phyloP scores from a whole-genome alignment of 345 rosid genomes.

The Laguncularia racemosa region DNA sequence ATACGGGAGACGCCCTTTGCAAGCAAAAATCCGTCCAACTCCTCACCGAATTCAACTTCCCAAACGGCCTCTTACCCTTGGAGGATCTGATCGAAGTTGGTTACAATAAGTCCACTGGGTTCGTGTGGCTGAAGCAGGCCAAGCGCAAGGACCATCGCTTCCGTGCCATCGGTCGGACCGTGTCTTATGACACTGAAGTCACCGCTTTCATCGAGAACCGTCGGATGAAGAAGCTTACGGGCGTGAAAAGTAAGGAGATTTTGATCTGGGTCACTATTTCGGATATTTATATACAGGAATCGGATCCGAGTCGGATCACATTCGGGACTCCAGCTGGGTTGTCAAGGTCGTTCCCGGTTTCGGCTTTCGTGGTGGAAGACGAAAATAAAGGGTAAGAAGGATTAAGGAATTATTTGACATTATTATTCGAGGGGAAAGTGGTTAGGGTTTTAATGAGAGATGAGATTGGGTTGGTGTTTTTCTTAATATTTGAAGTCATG shows the following conservation, averaged over 20 bases:
- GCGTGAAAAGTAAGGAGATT: conserved; percentile 22
- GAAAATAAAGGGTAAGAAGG: conserved; percentile 2
- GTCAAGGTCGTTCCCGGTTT: conserved; percentile 15
- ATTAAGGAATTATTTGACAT: too few species aligned
- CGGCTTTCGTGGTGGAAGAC: conserved; percentile 26
- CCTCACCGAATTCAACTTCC: conserved; percentile 17
- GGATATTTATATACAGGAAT: conserved; percentile 11
- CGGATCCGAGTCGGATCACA: conserved; percentile 15
- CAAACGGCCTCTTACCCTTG: conserved; percentile 27
- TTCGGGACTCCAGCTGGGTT: conserved; percentile 15
- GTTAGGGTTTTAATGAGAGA: too few species aligned
- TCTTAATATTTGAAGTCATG: too few species aligned
- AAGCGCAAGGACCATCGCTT: conserved; percentile 20
- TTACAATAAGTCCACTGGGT: conserved; percentile 17
- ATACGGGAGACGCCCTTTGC: conserved; percentile 28
- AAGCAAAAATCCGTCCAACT: conserved; percentile 19
- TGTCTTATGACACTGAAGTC: conserved; percentile 20
- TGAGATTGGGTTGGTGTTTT: too few species aligned
- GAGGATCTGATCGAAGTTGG: conserved; percentile 24
- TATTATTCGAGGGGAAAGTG: too few species aligned
- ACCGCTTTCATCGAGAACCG: conserved; percentile 22
- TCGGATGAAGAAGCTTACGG: conserved; percentile 16
- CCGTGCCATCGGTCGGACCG: conserved; percentile 14
- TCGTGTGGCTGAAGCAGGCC: conserved; percentile 25
- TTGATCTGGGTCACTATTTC: conserved; percentile 20